Evolutionary conservation across 1,284 basidiomycete species (phyloP).

Genomic region (Mycosarcoma mackinlayi): DNA sequence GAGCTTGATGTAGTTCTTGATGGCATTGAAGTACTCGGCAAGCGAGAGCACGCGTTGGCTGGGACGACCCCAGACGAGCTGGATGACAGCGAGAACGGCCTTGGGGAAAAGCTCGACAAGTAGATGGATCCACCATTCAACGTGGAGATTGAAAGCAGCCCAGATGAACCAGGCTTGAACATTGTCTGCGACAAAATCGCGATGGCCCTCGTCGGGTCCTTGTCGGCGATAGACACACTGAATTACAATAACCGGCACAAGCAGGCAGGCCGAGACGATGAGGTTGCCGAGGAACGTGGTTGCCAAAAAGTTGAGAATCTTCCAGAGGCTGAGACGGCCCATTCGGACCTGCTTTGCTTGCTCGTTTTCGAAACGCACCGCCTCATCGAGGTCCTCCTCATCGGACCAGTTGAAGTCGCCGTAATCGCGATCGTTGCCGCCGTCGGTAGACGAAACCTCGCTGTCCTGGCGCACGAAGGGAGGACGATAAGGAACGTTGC

Average conservation of each 20-base stretch:
- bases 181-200: conserved; percentile 60
- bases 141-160: conserved; percentile 64
- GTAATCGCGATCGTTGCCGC: conserved; percentile 42
- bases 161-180: conserved; percentile 66
- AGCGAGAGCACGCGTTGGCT: conserved; percentile 50
- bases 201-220: conserved; percentile 34
- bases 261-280: conserved; percentile 52
- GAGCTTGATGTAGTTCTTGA: conserved; percentile 62
- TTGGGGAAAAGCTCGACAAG: conserved; percentile 62
- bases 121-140: conserved; percentile 64
- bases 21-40: conserved; percentile 61
- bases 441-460: conserved; percentile 53
- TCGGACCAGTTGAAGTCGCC: conserved; percentile 66
- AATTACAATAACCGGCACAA: conserved; percentile 60
- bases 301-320: conserved; percentile 53
- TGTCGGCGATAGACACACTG: conserved; percentile 57
- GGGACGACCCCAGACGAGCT: conserved; percentile 58
- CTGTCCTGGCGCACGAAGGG: conserved; percentile 45
- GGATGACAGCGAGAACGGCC: conserved; percentile 47
- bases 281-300: conserved; percentile 64
- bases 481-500: conserved; percentile 34
- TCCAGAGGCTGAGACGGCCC: conserved; percentile 53
- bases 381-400: conserved; percentile 60
- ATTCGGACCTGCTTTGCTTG: conserved; percentile 50
- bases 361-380: conserved; percentile 48